Conservation (phyloP, 139 green algal genomes). For the Medakamo hakoo region DNA sequence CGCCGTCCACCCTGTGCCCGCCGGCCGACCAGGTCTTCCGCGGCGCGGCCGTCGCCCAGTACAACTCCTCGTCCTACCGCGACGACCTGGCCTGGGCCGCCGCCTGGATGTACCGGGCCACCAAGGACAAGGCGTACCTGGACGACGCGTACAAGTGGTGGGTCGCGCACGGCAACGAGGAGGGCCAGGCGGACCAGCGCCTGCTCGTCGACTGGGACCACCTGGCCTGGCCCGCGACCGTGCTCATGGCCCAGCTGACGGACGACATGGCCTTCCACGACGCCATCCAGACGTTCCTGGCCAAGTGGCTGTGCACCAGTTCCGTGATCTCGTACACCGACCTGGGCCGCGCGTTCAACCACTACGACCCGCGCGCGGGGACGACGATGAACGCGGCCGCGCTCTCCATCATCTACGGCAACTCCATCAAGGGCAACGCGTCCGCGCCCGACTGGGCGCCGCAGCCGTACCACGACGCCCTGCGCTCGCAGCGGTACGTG, state of each 20-base stretch:
- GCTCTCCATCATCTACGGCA: not conserved
- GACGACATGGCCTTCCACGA: conserved; percentile 24
- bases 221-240: conserved; percentile 29
- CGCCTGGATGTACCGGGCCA: conserved; percentile 48
- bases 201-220: conserved; percentile 32
- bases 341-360: conserved; percentile 30
- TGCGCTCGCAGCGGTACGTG: conserved; percentile 15
- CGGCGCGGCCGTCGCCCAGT: conserved; percentile 15
- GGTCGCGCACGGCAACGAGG: conserved; percentile 20
- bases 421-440: not conserved
- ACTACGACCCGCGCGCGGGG: conserved; percentile 4
- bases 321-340: conserved; percentile 25
- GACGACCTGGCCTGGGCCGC: conserved; percentile 54
- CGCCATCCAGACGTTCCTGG: conserved; percentile 23
- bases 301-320: conserved; percentile 29
- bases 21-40: conserved; percentile 22
- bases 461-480: not conserved
- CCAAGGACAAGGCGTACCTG: conserved; percentile 34
- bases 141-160: conserved; percentile 26
- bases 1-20: not conserved
- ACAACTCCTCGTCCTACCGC: conserved; percentile 33
- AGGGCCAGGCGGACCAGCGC: conserved; percentile 10
- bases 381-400: not conserved
- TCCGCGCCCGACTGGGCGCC: not conserved
- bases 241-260: conserved; percentile 36